A percentile compares a stretch with the other conserved stretches of the same genome.
These are phyloP conservation scores for Pythium dissimile DNA, from an alignment of 352 stramenopile species.

Conservation along the genomic window DNA sequence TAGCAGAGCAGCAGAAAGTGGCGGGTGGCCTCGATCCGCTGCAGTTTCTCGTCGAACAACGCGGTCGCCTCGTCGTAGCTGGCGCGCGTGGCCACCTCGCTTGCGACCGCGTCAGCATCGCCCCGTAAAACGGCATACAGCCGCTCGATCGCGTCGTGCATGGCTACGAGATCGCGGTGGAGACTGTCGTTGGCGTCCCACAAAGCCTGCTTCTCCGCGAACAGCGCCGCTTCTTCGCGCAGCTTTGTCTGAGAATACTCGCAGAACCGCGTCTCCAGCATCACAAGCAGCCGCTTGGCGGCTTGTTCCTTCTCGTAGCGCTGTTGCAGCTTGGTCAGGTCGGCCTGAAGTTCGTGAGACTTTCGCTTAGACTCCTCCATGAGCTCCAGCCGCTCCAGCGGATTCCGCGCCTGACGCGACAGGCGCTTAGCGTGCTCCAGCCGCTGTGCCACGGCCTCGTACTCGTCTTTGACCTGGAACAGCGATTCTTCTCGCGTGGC, in stretches of 20 bases:
- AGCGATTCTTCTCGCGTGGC: constrained; percentile 53
- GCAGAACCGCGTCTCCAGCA: constrained; percentile 42
- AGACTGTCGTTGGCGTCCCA: constrained; percentile 52
- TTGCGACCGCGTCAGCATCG: background rate
- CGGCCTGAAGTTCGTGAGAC: constrained; percentile 21
- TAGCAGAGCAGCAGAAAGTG: constrained; percentile 65
- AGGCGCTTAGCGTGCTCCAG: constrained; percentile 43
- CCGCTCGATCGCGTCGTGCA: constrained; percentile 38
- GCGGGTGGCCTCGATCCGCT: constrained; percentile 42
- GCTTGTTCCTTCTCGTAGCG: constrained; percentile 34
- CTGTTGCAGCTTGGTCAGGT: constrained; percentile 19
- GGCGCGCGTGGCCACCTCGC: background rate
- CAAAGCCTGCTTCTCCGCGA: constrained; percentile 56
- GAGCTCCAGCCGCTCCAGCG: constrained; percentile 43
- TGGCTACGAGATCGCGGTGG: constrained; percentile 35
- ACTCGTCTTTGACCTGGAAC: constrained; percentile 45
- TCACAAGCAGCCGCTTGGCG: constrained; percentile 38
- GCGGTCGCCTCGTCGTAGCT: constrained; percentile 23
- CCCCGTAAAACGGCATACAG: constrained; percentile 35
- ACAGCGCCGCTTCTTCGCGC: constrained; percentile 51
- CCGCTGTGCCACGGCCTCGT: constrained; percentile 35
- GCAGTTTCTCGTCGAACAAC: constrained; percentile 49
- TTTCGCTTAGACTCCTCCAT: constrained; percentile 25
- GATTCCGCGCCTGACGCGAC: constrained; percentile 49
- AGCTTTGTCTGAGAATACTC: constrained; percentile 44